Conservation (phyloP, 495 filamentous ascomycete species). For the Penicillium arizonense region DNA sequence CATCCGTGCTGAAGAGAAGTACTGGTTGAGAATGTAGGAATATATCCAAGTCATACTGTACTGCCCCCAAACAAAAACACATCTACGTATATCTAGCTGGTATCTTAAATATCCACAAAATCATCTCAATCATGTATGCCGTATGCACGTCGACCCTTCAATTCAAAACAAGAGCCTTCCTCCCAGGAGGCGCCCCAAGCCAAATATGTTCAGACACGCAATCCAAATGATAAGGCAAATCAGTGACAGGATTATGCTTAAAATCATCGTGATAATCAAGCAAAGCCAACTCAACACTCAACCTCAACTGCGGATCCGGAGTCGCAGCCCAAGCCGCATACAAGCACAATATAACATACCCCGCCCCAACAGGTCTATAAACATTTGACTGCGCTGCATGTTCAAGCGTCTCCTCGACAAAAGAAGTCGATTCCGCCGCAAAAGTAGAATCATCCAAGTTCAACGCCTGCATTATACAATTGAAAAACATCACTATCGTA, state of each 20-base stretch:
- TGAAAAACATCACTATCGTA: conserved; percentile 30
- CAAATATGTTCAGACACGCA: conserved; percentile 12
- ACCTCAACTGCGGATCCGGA: conserved; percentile 13
- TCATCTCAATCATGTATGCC: too few species aligned
- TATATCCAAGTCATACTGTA: too few species aligned
- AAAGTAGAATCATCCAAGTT: conserved; percentile 5
- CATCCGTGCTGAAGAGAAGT: too few species aligned
- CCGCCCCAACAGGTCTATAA: conserved; percentile 35
- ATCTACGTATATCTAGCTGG: too few species aligned
- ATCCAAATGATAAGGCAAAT: conserved; percentile 5
- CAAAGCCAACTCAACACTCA: conserved; percentile 11
- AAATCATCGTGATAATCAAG: conserved; percentile 33
- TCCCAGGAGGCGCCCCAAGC: conserved; percentile 8
- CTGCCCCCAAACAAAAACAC: too few species aligned
- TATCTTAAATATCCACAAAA: too few species aligned
- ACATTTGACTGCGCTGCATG: conserved; percentile 22
- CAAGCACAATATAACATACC: conserved; percentile 30
- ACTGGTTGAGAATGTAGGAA: too few species aligned
- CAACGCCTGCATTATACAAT: conserved; percentile 29
- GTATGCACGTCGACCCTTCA: too few species aligned
- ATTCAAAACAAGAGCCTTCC: background rate
- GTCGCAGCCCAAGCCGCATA: conserved; percentile 28
- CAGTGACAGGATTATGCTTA: too few species aligned
- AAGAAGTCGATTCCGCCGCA: conserved; percentile 20
- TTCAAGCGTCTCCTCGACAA: conserved; percentile 28